Evolutionary conservation across 1,284 basidiomycete species (phyloP).

Genomic region (Microstroma glucosiphilum): DNA sequence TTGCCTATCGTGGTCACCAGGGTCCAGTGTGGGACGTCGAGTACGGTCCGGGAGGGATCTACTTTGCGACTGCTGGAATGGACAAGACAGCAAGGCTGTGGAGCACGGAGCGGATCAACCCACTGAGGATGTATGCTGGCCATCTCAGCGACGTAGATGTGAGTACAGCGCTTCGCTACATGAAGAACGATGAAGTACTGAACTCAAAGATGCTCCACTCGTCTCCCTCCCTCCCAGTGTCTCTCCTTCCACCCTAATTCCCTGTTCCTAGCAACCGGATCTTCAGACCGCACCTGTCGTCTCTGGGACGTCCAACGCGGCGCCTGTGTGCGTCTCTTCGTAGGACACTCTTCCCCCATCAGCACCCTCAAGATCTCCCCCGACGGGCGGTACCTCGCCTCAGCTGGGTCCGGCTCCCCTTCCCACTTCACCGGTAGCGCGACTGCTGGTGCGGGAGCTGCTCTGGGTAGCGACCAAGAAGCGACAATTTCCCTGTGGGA

Average conservation of each 20-base stretch:
- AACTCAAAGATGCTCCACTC: too few relatives aligned
- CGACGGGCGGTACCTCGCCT: constrained; percentile 88
- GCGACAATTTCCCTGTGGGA: constrained; percentile 93
- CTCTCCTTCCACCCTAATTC: constrained; percentile 96
- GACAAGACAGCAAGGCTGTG: constrained; percentile 92
- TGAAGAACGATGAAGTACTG: too few relatives aligned
- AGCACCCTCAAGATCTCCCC: constrained; percentile 82
- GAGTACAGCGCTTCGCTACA: too few relatives aligned
- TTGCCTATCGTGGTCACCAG: constrained; percentile 90
- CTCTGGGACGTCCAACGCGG: constrained; percentile 98
- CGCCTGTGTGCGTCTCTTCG: constrained; percentile 84
- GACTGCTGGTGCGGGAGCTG: constrained; percentile 7
- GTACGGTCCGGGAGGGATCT: constrained; percentile 96
- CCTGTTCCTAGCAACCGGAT: constrained; percentile 92
- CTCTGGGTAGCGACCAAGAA: constrained; percentile 59
- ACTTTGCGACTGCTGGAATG: constrained; percentile 90
- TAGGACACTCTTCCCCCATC: constrained; percentile 88
- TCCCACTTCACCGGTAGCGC: constrained; percentile 18
- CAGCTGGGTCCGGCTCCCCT: constrained; percentile 55
- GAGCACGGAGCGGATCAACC: constrained; percentile 84
- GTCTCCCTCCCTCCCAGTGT: constrained; percentile 53
- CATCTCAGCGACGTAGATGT: constrained; percentile 89
- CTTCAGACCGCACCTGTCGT: constrained; percentile 88
- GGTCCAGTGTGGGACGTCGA: constrained; percentile 98
- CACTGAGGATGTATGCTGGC: constrained; percentile 87